Conservation (phyloP, 202 grass and related monocot genomes). For the Alloteropsis angusta region DNA sequence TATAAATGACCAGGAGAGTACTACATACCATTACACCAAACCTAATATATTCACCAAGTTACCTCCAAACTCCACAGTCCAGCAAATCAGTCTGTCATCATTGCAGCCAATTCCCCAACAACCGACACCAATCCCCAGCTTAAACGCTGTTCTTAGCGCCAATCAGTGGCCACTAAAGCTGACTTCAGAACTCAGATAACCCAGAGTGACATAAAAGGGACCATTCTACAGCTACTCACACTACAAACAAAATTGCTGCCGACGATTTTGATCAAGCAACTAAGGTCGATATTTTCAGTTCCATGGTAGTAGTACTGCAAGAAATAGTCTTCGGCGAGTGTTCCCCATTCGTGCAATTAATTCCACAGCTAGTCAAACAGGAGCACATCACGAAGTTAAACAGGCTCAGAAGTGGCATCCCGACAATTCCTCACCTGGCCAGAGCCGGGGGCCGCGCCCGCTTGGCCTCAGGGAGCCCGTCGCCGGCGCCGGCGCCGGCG, state of each 20-base stretch:
- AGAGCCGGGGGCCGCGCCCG: conserved; percentile 46
- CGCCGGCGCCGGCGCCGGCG: conserved; percentile 1
- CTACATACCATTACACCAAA: not conserved
- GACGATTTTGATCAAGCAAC: not conserved
- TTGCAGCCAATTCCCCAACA: not conserved
- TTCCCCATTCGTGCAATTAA: not conserved
- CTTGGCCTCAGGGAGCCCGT: conserved; percentile 35
- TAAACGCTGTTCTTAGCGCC: not conserved
- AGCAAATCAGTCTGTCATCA: not conserved
- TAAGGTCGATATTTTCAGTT: not conserved
- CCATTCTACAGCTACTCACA: not conserved
- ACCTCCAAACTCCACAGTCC: not conserved
- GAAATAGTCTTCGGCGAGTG: not conserved
- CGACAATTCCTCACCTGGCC: conserved; percentile 33
- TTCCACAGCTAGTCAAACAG: conserved; percentile 3
- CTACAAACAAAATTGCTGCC: not conserved
- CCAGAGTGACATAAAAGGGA: not conserved
- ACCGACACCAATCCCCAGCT: not conserved
- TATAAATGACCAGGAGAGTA: not conserved
- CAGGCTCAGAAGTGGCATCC: not conserved
- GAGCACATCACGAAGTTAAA: not conserved
- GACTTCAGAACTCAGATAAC: not conserved
- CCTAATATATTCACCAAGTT: not conserved
- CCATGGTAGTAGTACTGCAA: not conserved
- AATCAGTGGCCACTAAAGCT: not conserved